Evolutionary conservation across 129 eudicot genomes (phyloP), one percentile per base, ranked within the genome.

Genomic region (Artemisia annua): DNA sequence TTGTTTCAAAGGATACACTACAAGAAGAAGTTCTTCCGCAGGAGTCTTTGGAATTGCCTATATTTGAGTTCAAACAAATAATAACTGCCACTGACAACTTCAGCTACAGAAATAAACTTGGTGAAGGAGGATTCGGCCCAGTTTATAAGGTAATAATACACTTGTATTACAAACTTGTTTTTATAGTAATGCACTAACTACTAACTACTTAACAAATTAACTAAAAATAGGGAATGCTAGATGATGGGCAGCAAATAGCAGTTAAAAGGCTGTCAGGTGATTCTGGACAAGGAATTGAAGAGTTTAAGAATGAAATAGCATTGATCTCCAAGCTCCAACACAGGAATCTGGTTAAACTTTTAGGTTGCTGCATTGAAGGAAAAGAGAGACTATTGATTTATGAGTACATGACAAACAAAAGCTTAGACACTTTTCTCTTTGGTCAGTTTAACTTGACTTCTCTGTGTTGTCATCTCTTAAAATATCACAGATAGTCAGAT

Each of bases 41-140:
- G 3, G 71, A 74, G 51, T 20, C 80, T 2, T 30, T 60, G 14
- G 84, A 79, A 54, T 32, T 82, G 57, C 82, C 78, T 20, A 30
- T 75, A 49, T 82, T 26, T 48, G 74, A 78, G 28, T 75, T 74
- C 56, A 63, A 60, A 48, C 58, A 81, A 14, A 78, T 71, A 17
- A 28, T 81, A 22, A 49, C 70, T 52, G 72, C 80, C 32, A 85
- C 89, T 3, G 48, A 72, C 28, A 50, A 76, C 71, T 85, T 85
- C 62, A 55, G 75, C 49, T 5, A 28, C 44, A 60, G 15, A 43
- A 82, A 82, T 75, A 74, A 75, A 66, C 78, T 85, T 15, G 87
- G 90, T 24, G 72, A 63, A 61, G 87, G 90, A 35, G 87, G 87
- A 18, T 85, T 85, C 58, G 85, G 89, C 14, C 73, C 78, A 4